These are phyloP conservation scores for Besnoitia besnoiti DNA, from an alignment of 169 alveolate genomes.

Conservation along the genomic window DNA sequence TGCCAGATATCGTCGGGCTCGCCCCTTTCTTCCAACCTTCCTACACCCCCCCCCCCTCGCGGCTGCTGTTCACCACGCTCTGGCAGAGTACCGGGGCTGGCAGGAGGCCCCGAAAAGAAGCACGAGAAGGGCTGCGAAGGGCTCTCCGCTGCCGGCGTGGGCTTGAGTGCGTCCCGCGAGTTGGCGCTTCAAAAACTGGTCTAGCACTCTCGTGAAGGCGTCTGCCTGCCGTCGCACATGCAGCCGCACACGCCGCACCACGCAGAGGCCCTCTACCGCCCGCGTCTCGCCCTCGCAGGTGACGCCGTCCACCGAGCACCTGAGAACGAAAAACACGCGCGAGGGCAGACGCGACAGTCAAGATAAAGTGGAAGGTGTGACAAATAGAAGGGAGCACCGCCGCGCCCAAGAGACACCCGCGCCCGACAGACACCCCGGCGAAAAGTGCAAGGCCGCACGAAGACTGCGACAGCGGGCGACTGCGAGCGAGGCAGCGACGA, in stretches of 20 bases:
- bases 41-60: too few relatives aligned
- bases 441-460: neutral
- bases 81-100: too few relatives aligned
- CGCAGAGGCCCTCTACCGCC: slow-evolving; percentile 33
- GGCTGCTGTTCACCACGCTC: too few relatives aligned
- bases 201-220: neutral
- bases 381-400: neutral
- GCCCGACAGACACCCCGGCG: neutral
- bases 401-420: neutral
- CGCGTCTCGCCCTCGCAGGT: neutral
- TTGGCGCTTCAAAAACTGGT: neutral
- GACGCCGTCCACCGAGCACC: neutral
- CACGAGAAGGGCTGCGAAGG: neutral
- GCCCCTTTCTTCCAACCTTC: too few relatives aligned
- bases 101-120: neutral
- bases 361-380: neutral
- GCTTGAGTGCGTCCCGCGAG: too few relatives aligned
- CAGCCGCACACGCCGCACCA: neutral
- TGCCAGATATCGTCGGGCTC: too few relatives aligned
- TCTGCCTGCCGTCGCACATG: slow-evolving; percentile 24
- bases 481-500: too few relatives aligned
- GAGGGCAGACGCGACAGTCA: neutral
- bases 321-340: neutral
- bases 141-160: too few relatives aligned
- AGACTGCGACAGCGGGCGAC: too few relatives aligned